Evolutionary conservation across 2,329 filamentous ascomycete genomes (phyloP), one percentile per base, ranked within the genome.

Genomic region (Fusarium denticulatum): DNA sequence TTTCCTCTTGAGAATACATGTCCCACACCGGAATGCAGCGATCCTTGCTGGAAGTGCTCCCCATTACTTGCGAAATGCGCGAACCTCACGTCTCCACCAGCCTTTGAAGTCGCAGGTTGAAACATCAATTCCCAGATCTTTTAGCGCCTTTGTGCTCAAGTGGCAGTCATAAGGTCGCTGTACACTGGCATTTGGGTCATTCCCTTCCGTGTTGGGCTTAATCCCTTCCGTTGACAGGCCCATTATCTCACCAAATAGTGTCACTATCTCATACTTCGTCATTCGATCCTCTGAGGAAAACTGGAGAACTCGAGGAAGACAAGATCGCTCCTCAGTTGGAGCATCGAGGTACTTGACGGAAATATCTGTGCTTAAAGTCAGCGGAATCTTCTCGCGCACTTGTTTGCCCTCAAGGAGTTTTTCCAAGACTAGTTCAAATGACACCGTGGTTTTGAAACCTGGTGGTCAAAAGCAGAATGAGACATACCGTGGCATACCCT

Each of bases 261-360:
- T 85, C 80, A 93, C 95, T 63, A 98, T 97, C 81, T 96, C 91
- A 81, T 95, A 97, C 84, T 97, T 97, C 52, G 95, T 97, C 86
- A 92, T 93, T 73, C 87, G 89, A 76, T 97, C 93, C 82, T 97
- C 94, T 50, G 94, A 94, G 7, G 92, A 94, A 83, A 97, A 97
- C 61, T 98, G 95, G 24, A 97, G 86, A 47, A 95, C 88, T 34
- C 80, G 84, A 0, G 95, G 95, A 43, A 97, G 83, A 22, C 84
- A 79, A 16, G 84, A 80, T 57, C 86, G 83, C 42, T 88, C 32
- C 14, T 53, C 84, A 50, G 85, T 82, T 49, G 87, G 83, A 43
- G 74, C 61, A 80, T 80, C 82, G 60, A 92, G 84, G 77, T 95
- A 96, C 77, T 93, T 91, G 69, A 86, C 86, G 5, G 93, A 89